Evolutionary conservation across 2,329 filamentous ascomycete species (phyloP).

Genomic region (Rhexocercosporidium sp.): DNA sequence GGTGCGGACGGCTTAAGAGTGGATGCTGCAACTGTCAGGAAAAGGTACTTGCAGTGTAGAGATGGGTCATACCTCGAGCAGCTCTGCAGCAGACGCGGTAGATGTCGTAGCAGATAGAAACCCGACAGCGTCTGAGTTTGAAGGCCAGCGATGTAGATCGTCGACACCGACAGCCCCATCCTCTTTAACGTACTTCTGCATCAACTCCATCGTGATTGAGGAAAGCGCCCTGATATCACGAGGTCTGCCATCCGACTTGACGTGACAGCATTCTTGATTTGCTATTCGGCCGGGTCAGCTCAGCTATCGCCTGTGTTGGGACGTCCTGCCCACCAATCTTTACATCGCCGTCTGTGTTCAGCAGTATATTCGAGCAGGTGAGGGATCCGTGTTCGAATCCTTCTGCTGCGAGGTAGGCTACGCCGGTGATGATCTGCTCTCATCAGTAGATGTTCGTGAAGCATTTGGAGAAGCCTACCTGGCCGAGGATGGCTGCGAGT

Average conservation of each 20-base stretch:
- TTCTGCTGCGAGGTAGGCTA: constrained; percentile 25
- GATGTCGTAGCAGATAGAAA: constrained; percentile 43
- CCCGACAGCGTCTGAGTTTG: constrained; percentile 37
- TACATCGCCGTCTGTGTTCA: constrained; percentile 25
- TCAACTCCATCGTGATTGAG: constrained; percentile 27
- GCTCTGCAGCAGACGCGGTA: constrained; percentile 30
- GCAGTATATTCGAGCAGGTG: constrained; percentile 30
- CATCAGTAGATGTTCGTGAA: constrained; percentile 22
- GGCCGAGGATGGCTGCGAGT: constrained; percentile 25
- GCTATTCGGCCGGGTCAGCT: constrained; percentile 20
- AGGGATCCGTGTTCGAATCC: constrained; percentile 28
- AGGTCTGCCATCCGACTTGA: constrained; percentile 15
- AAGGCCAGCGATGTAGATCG: constrained; percentile 42
- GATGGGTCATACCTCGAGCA: constrained; percentile 19
- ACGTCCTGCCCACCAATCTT: constrained; percentile 26
- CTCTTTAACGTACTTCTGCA: no score
- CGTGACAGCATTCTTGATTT: constrained; percentile 28
- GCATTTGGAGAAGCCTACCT: constrained; percentile 24
- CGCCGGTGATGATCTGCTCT: constrained; percentile 22
- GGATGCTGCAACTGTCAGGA: not conserved
- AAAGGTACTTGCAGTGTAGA: not conserved
- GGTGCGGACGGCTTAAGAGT: constrained; percentile 15
- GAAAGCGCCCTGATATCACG: constrained; percentile 20
- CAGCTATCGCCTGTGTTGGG: constrained; percentile 1
- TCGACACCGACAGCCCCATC: no score